Percentiles rank a stretch among this genome's conserved stretches.
These are phyloP conservation scores for Handroanthus guayacan DNA, from an alignment of 257 asterid species.

Conservation along the genomic window DNA sequence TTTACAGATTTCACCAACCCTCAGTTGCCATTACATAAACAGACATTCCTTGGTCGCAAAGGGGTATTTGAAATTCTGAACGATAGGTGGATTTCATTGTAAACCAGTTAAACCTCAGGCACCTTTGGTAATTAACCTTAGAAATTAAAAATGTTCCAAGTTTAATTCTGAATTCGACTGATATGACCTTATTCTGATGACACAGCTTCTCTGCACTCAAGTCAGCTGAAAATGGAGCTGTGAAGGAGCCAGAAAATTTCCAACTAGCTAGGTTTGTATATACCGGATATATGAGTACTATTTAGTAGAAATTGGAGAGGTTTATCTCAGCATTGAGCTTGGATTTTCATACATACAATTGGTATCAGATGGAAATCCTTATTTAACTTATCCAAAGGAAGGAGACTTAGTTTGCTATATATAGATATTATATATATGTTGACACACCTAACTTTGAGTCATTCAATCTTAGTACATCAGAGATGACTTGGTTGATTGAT, in stretches of 20 bases:
- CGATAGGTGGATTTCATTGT: too few species aligned
- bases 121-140: too few species aligned
- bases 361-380: conserved; percentile 41
- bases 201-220: conserved; percentile 62
- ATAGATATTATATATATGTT: conserved; percentile 36
- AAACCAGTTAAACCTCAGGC: too few species aligned
- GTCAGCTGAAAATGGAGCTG: conserved; percentile 80
- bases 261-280: conserved; percentile 61
- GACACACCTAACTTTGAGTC: conserved; percentile 39
- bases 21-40: too few species aligned
- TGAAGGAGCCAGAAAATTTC: conserved; percentile 46
- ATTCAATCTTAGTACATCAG: conserved; percentile 36
- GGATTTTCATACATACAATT: conserved; percentile 42
- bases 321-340: conserved; percentile 26
- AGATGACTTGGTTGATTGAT: conserved; percentile 40
- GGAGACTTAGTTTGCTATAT: conserved; percentile 37
- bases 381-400: conserved; percentile 23
- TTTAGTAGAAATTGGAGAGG: conserved; percentile 41
- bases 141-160: not conserved
- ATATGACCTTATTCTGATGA: not conserved
- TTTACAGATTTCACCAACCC: too few species aligned
- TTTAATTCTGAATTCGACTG: not conserved
- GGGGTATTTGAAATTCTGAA: too few species aligned
- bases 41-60: too few species aligned
- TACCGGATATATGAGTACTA: conserved; percentile 47